phyloP scores from a whole-genome alignment of 2,329 filamentous ascomycete species.

The Phoma sp. region DNA sequence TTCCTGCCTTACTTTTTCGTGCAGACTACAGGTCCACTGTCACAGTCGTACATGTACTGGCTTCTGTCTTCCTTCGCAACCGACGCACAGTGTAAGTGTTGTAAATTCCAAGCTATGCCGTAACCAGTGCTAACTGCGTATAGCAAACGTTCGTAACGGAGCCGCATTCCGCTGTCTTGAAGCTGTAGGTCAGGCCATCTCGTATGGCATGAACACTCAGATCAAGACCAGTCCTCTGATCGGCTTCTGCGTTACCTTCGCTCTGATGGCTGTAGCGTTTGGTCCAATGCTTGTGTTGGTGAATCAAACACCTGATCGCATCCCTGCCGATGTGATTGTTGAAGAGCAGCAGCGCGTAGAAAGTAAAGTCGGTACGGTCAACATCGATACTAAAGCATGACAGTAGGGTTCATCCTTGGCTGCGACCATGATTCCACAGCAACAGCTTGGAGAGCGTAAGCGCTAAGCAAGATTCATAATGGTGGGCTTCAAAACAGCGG shows the following conservation, averaged over 20 bases:
- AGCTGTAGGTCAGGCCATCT: conserved; percentile 37
- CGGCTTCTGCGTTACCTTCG: conserved; percentile 43
- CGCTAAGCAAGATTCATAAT: neutral
- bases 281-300: conserved; percentile 43
- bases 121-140: conserved; percentile 4
- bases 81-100: conserved; percentile 29
- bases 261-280: conserved; percentile 38
- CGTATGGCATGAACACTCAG: conserved; percentile 40
- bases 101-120: neutral
- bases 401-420: too few species aligned
- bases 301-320: conserved; percentile 41
- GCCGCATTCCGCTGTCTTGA: conserved; percentile 38
- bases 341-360: conserved; percentile 29
- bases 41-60: conserved; percentile 44
- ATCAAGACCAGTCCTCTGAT: conserved; percentile 36
- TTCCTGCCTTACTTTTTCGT: conserved; percentile 60
- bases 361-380: conserved; percentile 23
- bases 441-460: neutral
- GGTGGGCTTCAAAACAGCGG: neutral
- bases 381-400: conserved; percentile 22
- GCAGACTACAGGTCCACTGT: conserved; percentile 49
- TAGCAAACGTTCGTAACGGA: conserved; percentile 34
- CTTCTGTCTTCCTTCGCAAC: conserved; percentile 39
- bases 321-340: conserved; percentile 39
- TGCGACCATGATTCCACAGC: too few species aligned